phyloP scores from a whole-genome alignment of 768 basidiomycete genomes.

The Exidia glandulosa region DNA sequence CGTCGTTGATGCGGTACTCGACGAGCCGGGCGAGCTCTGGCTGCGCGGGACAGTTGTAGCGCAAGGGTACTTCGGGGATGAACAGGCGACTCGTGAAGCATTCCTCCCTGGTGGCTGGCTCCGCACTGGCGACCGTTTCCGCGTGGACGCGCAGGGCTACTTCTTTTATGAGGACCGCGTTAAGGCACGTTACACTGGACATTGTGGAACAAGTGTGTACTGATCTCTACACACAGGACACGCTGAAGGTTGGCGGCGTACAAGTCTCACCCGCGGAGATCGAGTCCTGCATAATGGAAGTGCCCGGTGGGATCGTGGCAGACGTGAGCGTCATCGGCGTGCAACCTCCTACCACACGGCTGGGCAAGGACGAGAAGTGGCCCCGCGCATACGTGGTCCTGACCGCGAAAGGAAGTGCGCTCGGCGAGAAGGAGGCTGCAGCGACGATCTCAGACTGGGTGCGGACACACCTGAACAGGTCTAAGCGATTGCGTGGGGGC shows the following conservation, averaged over 20 bases:
- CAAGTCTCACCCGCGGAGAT: conserved; percentile 79
- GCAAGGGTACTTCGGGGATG: conserved; percentile 64
- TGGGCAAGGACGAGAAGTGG: conserved; percentile 48
- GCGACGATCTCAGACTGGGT: conserved; percentile 50
- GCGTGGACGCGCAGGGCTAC: conserved; percentile 45
- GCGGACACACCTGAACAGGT: conserved; percentile 51
- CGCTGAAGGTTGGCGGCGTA: conserved; percentile 64
- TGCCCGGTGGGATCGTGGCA: conserved; percentile 48
- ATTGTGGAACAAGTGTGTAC: neutral
- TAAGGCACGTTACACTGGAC: conserved; percentile 37
- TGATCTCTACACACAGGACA: conserved; percentile 37
- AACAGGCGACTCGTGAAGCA: conserved; percentile 51
- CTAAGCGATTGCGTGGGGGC: conserved; percentile 70
- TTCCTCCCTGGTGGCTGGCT: conserved; percentile 63
- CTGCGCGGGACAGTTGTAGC: conserved; percentile 44
- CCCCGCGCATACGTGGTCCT: conserved; percentile 75
- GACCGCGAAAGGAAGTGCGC: conserved; percentile 38
- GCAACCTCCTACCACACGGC: conserved; percentile 31
- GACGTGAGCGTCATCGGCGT: conserved; percentile 71
- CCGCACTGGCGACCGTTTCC: conserved; percentile 60
- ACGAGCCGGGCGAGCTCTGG: conserved; percentile 60
- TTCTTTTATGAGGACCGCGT: conserved; percentile 67
- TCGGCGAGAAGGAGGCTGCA: conserved; percentile 30
- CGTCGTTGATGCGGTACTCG: conserved; percentile 37
- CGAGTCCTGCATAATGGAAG: conserved; percentile 49